These are phyloP conservation scores for Galerina sulciceps DNA, from an alignment of 768 basidiomycete species.

Conservation along the genomic window DNA sequence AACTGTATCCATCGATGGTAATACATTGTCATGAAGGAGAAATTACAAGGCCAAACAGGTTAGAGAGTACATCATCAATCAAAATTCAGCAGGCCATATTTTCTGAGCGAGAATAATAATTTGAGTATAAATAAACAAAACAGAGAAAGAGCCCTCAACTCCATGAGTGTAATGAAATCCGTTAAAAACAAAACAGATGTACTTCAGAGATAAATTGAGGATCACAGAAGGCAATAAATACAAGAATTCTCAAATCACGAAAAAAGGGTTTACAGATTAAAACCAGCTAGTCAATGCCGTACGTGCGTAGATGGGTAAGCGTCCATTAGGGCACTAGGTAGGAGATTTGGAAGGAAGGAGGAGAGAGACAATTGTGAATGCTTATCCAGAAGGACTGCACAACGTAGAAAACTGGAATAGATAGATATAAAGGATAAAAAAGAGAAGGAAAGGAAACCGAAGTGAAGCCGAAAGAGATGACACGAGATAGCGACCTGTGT, in stretches of 20 bases:
- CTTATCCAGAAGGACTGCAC: constrained; percentile 3
- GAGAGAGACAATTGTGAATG: background rate
- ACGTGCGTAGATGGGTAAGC: background rate
- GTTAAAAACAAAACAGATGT: background rate
- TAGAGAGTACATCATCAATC: too few species aligned
- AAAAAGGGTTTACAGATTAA: background rate
- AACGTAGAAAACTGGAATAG: background rate
- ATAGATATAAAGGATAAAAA: background rate
- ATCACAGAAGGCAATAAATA: background rate
- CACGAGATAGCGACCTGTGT: background rate
- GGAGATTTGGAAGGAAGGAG: background rate
- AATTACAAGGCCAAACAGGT: too few species aligned
- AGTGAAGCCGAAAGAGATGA: background rate
- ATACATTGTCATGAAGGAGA: too few species aligned
- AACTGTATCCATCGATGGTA: too few species aligned
- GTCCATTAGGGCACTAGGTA: background rate
- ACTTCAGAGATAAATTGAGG: background rate
- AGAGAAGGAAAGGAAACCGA: background rate
- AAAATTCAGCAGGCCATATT: too few species aligned
- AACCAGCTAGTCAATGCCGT: background rate
- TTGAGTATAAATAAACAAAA: too few species aligned
- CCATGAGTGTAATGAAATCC: background rate
- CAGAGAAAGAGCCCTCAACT: too few species aligned
- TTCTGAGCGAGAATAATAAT: too few species aligned
- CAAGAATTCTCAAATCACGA: background rate